Evolutionary conservation across 2,329 filamentous ascomycete genomes (phyloP), one percentile per base, ranked within the genome.

Genomic region (Dothideomycetidae sp.): DNA sequence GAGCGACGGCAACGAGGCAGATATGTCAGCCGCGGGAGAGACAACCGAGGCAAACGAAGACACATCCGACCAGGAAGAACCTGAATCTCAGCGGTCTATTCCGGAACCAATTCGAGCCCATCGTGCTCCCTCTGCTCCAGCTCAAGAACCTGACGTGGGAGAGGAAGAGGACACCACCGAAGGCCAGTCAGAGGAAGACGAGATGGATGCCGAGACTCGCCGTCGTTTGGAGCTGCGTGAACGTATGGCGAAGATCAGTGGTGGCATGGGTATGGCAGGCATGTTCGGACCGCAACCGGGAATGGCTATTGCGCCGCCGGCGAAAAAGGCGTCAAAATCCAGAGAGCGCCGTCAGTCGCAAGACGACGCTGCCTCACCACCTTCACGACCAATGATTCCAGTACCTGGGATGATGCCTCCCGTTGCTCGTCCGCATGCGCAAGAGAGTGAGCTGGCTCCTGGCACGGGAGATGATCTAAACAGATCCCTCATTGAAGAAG

Each of bases 241-340:
- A 44, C 76, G 90, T 49, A 98, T 98, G 84, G 90, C 90, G 31
- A 94, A 93, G 62, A 90, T 98, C 80, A 93, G 88, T 48, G 88
- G 88, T 39, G 88, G 88, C 14, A 93, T 93, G 83, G 84, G 84
- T 32, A 93, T 96, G 79, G 76, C 84, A 54, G 83, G 84, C 50
- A 90, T 96, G 76, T 92, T 93, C 56, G 83, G 82, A 12, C 71
- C 72, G 13, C 74, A 77, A 23, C 72, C 70, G 26, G 75, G 74
- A 42, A 72, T 84, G 55, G 71, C 76, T 11, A 70, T 79, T 61
- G 53, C 57, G 31, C 54, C 62, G 34, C 64, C 65, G 46, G 73
- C 71, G 50, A 63, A 67, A 26, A 68, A 66, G 49, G 47, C 65
- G 18, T 46, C 58, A 26, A 51, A 45, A 31, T 40, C 46, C 2